phyloP scores from a whole-genome alignment of 306 rosid genomes.

The Acacia crassicarpa region DNA sequence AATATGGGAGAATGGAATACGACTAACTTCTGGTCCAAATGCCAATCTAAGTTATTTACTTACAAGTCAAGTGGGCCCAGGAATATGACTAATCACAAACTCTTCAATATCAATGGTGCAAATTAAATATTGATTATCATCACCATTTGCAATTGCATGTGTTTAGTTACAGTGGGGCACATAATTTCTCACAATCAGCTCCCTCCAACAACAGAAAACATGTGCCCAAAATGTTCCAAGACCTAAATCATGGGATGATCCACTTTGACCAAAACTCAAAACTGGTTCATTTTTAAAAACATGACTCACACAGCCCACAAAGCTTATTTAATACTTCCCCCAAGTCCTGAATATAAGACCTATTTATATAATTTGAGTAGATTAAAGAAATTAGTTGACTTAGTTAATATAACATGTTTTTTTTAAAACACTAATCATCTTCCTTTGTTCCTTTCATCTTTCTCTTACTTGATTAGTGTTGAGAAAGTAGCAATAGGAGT shows the following conservation, averaged over 20 bases:
- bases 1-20: background rate
- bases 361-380: too few relatives aligned
- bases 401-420: too few relatives aligned
- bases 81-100: background rate
- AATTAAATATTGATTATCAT: background rate
- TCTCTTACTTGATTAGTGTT: too few relatives aligned
- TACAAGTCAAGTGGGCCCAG: background rate
- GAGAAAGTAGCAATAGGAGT: too few relatives aligned
- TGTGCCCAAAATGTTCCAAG: background rate
- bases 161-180: background rate
- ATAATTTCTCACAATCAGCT: background rate
- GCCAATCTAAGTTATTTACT: background rate
- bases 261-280: background rate
- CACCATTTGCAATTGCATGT: background rate
- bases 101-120: background rate
- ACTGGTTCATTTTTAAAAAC: background rate
- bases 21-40: background rate
- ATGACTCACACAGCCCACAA: background rate
- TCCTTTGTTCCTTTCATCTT: too few relatives aligned
- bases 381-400: too few relatives aligned
- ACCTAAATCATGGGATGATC: background rate
- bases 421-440: too few relatives aligned
- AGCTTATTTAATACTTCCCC: background rate
- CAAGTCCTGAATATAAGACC: too few relatives aligned
- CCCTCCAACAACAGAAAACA: background rate